These are phyloP conservation scores for Plectosphaerella plurivora DNA, from an alignment of 2,329 filamentous ascomycete species.

Conservation along the genomic window DNA sequence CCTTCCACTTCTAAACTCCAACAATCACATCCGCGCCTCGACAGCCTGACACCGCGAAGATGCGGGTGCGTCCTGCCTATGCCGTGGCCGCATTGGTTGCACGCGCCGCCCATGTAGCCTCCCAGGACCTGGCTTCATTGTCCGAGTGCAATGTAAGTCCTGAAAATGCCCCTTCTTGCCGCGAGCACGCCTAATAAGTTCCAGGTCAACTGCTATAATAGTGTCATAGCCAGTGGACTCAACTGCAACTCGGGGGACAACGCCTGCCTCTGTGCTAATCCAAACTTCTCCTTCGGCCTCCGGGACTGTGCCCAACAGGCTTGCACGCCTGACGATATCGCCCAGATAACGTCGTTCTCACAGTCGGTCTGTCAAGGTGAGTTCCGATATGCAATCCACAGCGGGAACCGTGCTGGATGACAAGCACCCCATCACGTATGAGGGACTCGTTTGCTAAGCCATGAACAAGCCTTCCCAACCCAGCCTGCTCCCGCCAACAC, in stretches of 20 bases:
- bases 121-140: conserved; percentile 7
- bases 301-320: conserved; percentile 31
- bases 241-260: conserved; percentile 21
- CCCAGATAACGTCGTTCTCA: conserved; percentile 21
- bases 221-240: conserved; percentile 12
- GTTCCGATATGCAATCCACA: conserved; percentile 1
- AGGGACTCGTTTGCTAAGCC: neutral
- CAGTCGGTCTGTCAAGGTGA: conserved; percentile 23
- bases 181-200: neutral
- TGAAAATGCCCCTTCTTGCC: neutral
- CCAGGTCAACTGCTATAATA: conserved; percentile 10
- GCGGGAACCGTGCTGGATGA: too few species aligned
- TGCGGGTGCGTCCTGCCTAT: too few species aligned
- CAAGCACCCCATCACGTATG: too few species aligned
- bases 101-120: too few species aligned
- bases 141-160: conserved; percentile 12
- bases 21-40: too few species aligned
- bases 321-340: conserved; percentile 20
- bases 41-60: too few species aligned
- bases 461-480: neutral
- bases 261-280: conserved; percentile 34
- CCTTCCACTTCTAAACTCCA: too few species aligned
- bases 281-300: conserved; percentile 29
- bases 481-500: neutral
- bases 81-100: too few species aligned